Evolutionary conservation across 257 asterid species (phyloP).

Genomic region (Cordia subcordata): DNA sequence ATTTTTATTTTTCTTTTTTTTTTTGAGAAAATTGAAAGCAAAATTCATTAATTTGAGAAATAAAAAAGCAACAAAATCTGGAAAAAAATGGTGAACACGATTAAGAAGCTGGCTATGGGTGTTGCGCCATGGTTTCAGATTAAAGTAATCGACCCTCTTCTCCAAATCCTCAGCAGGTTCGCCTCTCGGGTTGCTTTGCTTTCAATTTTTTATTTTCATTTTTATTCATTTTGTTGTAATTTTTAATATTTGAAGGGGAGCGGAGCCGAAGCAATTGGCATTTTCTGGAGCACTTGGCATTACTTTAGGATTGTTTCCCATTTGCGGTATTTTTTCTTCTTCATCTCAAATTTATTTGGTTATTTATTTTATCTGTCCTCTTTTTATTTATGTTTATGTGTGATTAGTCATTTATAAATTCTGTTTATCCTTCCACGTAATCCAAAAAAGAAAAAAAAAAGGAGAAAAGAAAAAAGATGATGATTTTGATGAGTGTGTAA

Average conservation of each 20-base stretch:
- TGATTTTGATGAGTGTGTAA: background rate
- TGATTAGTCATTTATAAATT: too few species aligned
- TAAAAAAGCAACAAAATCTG: background rate
- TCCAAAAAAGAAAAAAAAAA: too few species aligned
- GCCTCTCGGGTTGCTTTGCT: too few species aligned
- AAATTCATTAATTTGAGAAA: background rate
- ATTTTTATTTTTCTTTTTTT: too few species aligned
- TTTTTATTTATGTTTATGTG: too few species aligned
- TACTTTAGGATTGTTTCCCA: conserved; percentile 84
- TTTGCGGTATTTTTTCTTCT: conserved; percentile 48
- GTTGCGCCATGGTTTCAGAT: conserved; percentile 49
- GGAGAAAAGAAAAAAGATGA: background rate
- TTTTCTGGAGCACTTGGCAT: conserved; percentile 84
- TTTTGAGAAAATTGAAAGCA: background rate
- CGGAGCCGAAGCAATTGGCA: conserved; percentile 88
- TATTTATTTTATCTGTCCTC: background rate
- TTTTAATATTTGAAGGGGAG: conserved; percentile 47
- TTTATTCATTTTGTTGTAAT: conserved; percentile 1
- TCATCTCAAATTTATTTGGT: too few species aligned
- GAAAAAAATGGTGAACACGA: conserved; percentile 11
- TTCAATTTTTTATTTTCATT: background rate
- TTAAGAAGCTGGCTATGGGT: conserved; percentile 36
- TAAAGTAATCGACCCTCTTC: conserved; percentile 71
- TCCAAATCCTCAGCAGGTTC: conserved; percentile 77
- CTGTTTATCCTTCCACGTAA: too few species aligned